Conservation (phyloP, 2,329 filamentous ascomycete species). For the Fusarium albosuccineum region DNA sequence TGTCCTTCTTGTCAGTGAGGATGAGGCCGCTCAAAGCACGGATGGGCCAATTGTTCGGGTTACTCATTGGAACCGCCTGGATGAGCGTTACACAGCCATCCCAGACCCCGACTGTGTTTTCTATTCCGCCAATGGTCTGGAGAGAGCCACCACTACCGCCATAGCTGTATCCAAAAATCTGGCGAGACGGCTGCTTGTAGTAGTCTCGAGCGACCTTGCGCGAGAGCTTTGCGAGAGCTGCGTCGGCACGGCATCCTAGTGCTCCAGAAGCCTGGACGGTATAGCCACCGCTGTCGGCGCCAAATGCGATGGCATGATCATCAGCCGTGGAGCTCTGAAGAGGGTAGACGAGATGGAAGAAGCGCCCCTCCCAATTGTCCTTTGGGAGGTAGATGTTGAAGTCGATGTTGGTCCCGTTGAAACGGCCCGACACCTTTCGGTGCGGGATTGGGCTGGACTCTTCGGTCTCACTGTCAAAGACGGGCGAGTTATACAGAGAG, state of each 20-base stretch:
- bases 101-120: constrained; percentile 41
- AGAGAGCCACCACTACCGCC: constrained; percentile 43
- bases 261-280: constrained; percentile 31
- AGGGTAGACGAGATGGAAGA: constrained; percentile 41
- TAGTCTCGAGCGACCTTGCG: constrained; percentile 27
- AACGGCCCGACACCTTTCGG: constrained; percentile 28
- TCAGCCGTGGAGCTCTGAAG: constrained; percentile 25
- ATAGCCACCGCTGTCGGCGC: constrained; percentile 35
- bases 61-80: constrained; percentile 36
- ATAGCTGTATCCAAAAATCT: constrained; percentile 41
- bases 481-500: constrained; percentile 8
- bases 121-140: constrained; percentile 33
- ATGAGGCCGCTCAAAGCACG: constrained; percentile 24
- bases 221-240: constrained; percentile 38
- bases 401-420: constrained; percentile 30
- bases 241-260: constrained; percentile 38
- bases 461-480: constrained; percentile 31
- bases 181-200: constrained; percentile 10
- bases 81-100: constrained; percentile 39
- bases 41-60: constrained; percentile 30
- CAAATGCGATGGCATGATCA: constrained; percentile 28
- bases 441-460: constrained; percentile 22
- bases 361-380: constrained; percentile 27
- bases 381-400: constrained; percentile 44
- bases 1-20: not conserved